A percentile compares a stretch with the other conserved stretches of the same genome.
These are phyloP conservation scores for Filobasidium uniguttulatum DNA, from an alignment of 1,284 basidiomycete species.

Conservation along the genomic window DNA sequence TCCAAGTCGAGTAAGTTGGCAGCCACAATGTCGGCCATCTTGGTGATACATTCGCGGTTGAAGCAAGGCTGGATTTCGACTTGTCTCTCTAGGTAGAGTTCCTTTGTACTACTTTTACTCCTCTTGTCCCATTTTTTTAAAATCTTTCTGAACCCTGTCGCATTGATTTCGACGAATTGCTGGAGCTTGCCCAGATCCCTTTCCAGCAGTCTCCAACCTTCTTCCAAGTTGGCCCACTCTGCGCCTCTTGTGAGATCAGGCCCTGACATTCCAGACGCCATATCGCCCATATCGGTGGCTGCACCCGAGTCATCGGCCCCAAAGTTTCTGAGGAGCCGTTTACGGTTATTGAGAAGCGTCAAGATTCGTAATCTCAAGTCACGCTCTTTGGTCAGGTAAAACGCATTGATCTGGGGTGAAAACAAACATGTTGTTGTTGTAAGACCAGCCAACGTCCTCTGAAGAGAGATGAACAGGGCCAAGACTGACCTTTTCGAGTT, in stretches of 20 bases:
- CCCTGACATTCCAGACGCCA: slow-evolving; percentile 25
- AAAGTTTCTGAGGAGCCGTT: slow-evolving; percentile 39
- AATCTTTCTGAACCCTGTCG: slow-evolving; percentile 93
- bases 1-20: slow-evolving; percentile 86
- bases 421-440: neutral
- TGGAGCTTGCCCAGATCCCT: slow-evolving; percentile 92
- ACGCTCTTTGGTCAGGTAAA: slow-evolving; percentile 95
- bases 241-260: slow-evolving; percentile 48
- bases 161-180: slow-evolving; percentile 97
- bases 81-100: slow-evolving; percentile 89
- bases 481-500: slow-evolving; percentile 74
- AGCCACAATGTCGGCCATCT: slow-evolving; percentile 87
- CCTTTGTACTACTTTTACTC: slow-evolving; percentile 85
- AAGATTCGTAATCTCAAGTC: slow-evolving; percentile 84
- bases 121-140: slow-evolving; percentile 99
- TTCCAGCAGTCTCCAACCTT: slow-evolving; percentile 89
- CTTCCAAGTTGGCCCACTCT: slow-evolving; percentile 85
- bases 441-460: neutral
- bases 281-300: slow-evolving; percentile 16
- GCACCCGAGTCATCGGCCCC: slow-evolving; percentile 6
- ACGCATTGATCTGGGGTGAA: slow-evolving; percentile 79
- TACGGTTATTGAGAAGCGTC: slow-evolving; percentile 83
- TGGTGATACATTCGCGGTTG: slow-evolving; percentile 93
- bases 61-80: slow-evolving; percentile 98
- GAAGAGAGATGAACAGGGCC: neutral